Evolutionary conservation across 2,329 filamentous ascomycete species (phyloP).

Genomic region (Neopestalotiopsis clavispora): DNA sequence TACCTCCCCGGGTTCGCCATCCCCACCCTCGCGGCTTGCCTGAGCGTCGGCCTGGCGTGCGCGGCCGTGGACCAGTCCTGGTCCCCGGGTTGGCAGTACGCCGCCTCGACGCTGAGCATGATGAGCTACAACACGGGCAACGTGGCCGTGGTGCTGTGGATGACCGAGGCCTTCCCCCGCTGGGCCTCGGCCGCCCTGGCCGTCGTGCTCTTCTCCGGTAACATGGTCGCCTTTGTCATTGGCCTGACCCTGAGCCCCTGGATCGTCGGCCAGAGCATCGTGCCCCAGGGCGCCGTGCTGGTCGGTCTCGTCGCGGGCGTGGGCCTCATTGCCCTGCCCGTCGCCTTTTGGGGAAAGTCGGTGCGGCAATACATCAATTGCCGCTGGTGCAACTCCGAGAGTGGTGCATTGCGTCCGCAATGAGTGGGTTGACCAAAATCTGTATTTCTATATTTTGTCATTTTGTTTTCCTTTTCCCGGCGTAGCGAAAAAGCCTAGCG

Average conservation of each 20-base stretch:
- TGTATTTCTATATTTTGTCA: background rate
- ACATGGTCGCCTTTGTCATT: conserved; percentile 24
- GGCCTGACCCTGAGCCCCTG: conserved; percentile 22
- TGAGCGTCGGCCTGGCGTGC: conserved; percentile 18
- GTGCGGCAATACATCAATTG: conserved; percentile 31
- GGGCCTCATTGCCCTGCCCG: conserved; percentile 28
- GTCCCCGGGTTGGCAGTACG: conserved; percentile 18
- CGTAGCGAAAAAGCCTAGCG: no score
- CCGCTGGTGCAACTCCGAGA: conserved; percentile 27
- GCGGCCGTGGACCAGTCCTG: conserved; percentile 20
- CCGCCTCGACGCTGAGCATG: conserved; percentile 26
- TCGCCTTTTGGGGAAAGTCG: conserved; percentile 33
- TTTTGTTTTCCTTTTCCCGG: no score
- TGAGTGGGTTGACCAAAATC: background rate
- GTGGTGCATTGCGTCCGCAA: conserved; percentile 31
- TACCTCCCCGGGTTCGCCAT: conserved; percentile 30
- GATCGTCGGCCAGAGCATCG: conserved; percentile 16
- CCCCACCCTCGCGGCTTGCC: conserved; percentile 19
- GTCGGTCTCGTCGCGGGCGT: conserved; percentile 19
- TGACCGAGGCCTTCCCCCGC: conserved; percentile 31
- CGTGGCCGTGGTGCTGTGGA: conserved; percentile 31
- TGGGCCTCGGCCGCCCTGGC: conserved; percentile 30
- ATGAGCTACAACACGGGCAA: conserved; percentile 26
- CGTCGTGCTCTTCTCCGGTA: conserved; percentile 26
- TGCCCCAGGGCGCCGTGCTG: conserved; percentile 22